Conservation (phyloP, 805 yeast genomes). For the Ogataea angusta region DNA sequence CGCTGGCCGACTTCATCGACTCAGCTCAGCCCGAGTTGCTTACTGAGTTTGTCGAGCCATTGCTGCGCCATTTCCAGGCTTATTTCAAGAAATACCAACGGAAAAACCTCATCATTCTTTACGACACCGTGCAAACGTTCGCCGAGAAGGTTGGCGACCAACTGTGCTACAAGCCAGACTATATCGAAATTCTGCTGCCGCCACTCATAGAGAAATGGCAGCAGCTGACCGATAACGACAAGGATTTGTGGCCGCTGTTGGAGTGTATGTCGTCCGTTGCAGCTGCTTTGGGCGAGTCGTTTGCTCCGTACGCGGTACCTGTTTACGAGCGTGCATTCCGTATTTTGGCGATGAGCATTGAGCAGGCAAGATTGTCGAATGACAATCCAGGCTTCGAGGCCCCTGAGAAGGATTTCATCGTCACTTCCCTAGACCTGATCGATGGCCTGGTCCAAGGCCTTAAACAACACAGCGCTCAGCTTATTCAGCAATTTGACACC, state of each 20-base stretch:
- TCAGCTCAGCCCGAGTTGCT: conserved; percentile 62
- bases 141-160: conserved; percentile 70
- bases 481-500: conserved; percentile 37
- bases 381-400: conserved; percentile 65
- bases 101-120: conserved; percentile 74
- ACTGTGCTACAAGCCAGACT: conserved; percentile 50
- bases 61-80: conserved; percentile 64
- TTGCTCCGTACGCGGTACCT: conserved; percentile 85
- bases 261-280: conserved; percentile 94
- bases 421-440: conserved; percentile 82
- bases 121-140: conserved; percentile 88
- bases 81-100: conserved; percentile 80
- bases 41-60: conserved; percentile 58
- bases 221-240: conserved; percentile 67
- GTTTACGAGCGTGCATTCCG: conserved; percentile 76
- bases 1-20: conserved; percentile 81
- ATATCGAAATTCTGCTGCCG: conserved; percentile 65
- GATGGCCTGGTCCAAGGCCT: conserved; percentile 94
- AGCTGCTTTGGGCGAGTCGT: conserved; percentile 76
- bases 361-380: conserved; percentile 58
- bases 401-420: conserved; percentile 88
- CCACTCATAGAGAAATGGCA: conserved; percentile 85
- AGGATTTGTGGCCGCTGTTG: conserved; percentile 84
- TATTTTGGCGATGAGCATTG: conserved; percentile 66
- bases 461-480: conserved; percentile 55